Evolutionary conservation across 176 grass and related monocot species (phyloP).

Genomic region (Ensete glaucum): DNA sequence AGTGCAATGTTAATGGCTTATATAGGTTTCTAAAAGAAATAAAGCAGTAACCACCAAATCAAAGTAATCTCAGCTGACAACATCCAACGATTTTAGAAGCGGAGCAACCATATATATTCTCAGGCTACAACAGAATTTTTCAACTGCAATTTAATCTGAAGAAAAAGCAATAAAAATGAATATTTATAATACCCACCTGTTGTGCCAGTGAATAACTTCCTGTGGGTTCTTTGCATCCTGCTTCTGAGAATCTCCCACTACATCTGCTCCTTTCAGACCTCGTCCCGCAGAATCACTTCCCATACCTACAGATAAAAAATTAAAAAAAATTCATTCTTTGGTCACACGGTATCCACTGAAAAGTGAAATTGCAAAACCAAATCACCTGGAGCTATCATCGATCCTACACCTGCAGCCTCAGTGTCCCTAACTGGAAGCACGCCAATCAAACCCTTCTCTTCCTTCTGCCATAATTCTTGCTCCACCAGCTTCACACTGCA

Average conservation of each 20-base stretch:
- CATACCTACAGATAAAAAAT: slow-evolving; percentile 2
- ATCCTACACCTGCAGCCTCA: slow-evolving; percentile 49
- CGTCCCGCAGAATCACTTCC: slow-evolving; percentile 39
- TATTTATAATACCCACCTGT: slow-evolving; percentile 31
- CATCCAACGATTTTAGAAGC: background rate
- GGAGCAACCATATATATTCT: background rate
- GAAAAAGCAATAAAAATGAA: background rate
- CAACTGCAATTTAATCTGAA: background rate
- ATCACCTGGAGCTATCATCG: slow-evolving; percentile 72
- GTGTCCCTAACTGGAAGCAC: slow-evolving; percentile 88
- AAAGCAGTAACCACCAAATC: background rate
- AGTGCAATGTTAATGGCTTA: background rate
- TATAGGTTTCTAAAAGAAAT: background rate
- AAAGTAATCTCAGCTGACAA: background rate
- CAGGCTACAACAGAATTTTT: background rate
- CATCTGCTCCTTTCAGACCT: slow-evolving; percentile 33
- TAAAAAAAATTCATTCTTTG: background rate
- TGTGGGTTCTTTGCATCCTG: slow-evolving; percentile 71
- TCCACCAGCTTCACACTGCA: slow-evolving; percentile 95
- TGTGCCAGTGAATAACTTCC: slow-evolving; percentile 88
- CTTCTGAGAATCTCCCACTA: slow-evolving; percentile 40
- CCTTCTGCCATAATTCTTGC: slow-evolving; percentile 95
- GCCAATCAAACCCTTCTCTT: slow-evolving; percentile 90
- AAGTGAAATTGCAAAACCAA: slow-evolving; percentile 8
- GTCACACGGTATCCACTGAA: background rate